Base-by-base conservation (phyloP, 2,329 filamentous ascomycete species). In the Diplodia sapinea region DNA sequence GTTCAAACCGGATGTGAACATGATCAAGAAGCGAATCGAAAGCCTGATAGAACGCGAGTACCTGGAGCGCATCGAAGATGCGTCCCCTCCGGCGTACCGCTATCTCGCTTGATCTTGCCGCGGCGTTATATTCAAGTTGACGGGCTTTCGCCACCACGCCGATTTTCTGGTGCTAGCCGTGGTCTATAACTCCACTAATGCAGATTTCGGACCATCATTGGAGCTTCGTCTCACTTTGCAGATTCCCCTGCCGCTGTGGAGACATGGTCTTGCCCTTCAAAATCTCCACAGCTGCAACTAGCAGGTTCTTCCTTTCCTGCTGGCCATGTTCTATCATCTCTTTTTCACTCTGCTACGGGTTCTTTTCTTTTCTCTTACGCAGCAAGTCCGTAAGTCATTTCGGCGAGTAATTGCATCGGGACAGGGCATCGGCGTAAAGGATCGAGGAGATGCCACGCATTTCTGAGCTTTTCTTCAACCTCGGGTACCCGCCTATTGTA, bases 11-110 rank as follows among this genome's bases (percentile, higher is more conserved):
- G 91, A 94, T 67, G 85, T 94, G 43, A 83, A 84, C 36, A 88
- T 94, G 80, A 89, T 94, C 80, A 94, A 94, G 83, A 89, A 88
- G 76, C 88, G 89, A n/a, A 90, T 94, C 68, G 91, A 94, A 76
- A 89, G 89, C 70, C 81, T 94, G 61, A 91, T 94, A 62, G 86
- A 88, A 69, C 85, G 91, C 69, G 91, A 94, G 75, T 94, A 94
- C 71, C 82, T 94, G 23, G 91, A 93, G 79, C 86, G 91, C 4
- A 84, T 91, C 15, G 91, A 93, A n/a, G 85, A 88, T 11, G 85
- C 82, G 9, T 75, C 84, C 36, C 72, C 86, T 6, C 86, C 90
- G 40, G 85, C 85, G 12, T 94, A 94, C 77, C 84, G 86, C 70
- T 94, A 94, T 73, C 78, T 93, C 47, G 91, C 91, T 31, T 94